Conservation (phyloP, 1,284 basidiomycete genomes). For the Laetiporus sulphureus region DNA sequence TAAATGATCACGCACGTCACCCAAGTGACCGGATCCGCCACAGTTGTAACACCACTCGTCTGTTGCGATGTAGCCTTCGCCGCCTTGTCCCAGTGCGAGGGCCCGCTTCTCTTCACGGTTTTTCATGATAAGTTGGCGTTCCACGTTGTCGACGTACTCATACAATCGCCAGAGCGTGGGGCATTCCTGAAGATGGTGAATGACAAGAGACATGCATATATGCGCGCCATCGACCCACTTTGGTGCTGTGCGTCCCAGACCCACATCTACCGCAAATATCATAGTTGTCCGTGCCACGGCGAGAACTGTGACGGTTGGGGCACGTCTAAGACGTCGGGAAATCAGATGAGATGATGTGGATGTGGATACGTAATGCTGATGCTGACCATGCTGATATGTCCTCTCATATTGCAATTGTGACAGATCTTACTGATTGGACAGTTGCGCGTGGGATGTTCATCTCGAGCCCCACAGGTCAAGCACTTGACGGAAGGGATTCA, state of each 20-base stretch:
- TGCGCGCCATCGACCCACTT: slow-evolving; percentile 35
- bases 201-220: neutral
- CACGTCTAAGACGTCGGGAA: slow-evolving; percentile 61
- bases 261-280: slow-evolving; percentile 76
- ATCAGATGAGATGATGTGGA: no score
- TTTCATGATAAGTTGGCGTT: slow-evolving; percentile 43
- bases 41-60: slow-evolving; percentile 90
- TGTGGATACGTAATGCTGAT: neutral
- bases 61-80: slow-evolving; percentile 66
- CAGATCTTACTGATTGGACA: slow-evolving; percentile 86
- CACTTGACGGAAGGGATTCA: no score
- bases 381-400: slow-evolving; percentile 70
- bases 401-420: slow-evolving; percentile 82
- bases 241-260: slow-evolving; percentile 58
- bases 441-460: slow-evolving; percentile 77
- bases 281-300: slow-evolving; percentile 24
- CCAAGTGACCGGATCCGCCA: slow-evolving; percentile 73
- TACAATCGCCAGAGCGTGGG: slow-evolving; percentile 87
- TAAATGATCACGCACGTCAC: slow-evolving; percentile 61
- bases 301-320: slow-evolving; percentile 51
- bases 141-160: slow-evolving; percentile 59
- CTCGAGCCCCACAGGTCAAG: slow-evolving; percentile 78
- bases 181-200: slow-evolving; percentile 54
- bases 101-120: slow-evolving; percentile 42
- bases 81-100: slow-evolving; percentile 57